These are phyloP conservation scores for Cubamyces sp. DNA, from an alignment of 768 basidiomycete genomes.

Conservation along the genomic window DNA sequence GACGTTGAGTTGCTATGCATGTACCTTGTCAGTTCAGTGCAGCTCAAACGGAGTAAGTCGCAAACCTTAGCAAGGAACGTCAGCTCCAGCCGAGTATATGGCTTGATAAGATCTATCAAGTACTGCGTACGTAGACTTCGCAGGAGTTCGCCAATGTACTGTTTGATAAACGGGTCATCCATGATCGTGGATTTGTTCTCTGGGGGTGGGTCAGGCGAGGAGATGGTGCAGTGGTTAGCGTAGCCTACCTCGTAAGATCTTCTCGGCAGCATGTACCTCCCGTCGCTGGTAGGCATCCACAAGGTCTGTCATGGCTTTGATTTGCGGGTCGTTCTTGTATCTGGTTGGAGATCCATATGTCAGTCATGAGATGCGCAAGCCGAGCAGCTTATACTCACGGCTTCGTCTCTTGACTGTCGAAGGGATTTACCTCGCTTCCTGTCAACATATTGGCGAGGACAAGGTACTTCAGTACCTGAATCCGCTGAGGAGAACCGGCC, in stretches of 20 bases:
- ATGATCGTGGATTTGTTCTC: constrained; percentile 96
- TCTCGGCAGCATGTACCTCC: constrained; percentile 97
- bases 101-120: constrained; percentile 96
- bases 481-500: constrained; percentile 93
- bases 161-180: constrained; percentile 91
- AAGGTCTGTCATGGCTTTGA: constrained; percentile 96
- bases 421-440: constrained; percentile 98
- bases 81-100: constrained; percentile 93
- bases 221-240: neutral
- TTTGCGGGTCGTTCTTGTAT: constrained; percentile 95
- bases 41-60: neutral
- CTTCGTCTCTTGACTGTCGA: constrained; percentile 99
- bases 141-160: constrained; percentile 96
- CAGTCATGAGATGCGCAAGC: neutral
- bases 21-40: neutral
- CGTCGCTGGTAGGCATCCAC: constrained; percentile 96
- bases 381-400: constrained; percentile 60
- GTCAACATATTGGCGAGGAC: constrained; percentile 98
- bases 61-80: constrained; percentile 88
- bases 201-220: constrained; percentile 35
- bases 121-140: constrained; percentile 95
- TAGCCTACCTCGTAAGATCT: constrained; percentile 79
- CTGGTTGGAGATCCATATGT: constrained; percentile 40
- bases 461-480: constrained; percentile 97
- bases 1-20: constrained; percentile 89